These are phyloP conservation scores for Leishmania gerbilli DNA, from an alignment of 208 protist species.

Conservation along the genomic window DNA sequence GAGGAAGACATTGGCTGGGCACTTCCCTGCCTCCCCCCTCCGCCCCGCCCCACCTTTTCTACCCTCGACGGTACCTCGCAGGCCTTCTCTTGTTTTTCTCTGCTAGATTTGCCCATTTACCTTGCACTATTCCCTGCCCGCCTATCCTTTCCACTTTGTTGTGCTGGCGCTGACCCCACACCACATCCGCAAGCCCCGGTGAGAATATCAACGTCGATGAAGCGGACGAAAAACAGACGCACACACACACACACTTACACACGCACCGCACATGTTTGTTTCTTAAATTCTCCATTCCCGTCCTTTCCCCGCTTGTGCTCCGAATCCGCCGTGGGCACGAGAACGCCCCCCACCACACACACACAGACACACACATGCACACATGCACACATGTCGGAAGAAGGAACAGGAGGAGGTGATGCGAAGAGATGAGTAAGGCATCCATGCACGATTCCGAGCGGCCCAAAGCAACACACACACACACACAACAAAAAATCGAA, in stretches of 20 bases:
- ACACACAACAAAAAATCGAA: neutral
- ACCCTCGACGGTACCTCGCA: neutral
- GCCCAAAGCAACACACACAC: neutral
- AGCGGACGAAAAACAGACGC: neutral
- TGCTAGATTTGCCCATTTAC: neutral
- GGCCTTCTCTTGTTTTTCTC: neutral
- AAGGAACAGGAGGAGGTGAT: constrained; percentile 13
- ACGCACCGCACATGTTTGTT: no score
- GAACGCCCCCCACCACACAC: no score
- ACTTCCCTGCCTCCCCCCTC: neutral
- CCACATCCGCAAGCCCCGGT: neutral
- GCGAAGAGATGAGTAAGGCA: constrained; percentile 1
- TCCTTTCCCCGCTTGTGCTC: no score
- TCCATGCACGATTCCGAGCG: neutral
- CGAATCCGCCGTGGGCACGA: no score
- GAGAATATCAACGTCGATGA: neutral
- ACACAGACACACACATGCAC: no score
- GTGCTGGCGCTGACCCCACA: neutral
- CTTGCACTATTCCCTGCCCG: neutral
- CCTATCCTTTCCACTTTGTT: neutral
- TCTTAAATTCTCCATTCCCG: no score
- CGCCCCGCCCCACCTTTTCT: neutral
- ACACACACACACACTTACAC: neutral
- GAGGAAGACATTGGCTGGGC: neutral
- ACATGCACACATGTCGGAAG: no score